Percentiles rank a stretch among this genome's conserved stretches.
phyloP scores from a whole-genome alignment of 176 grass and related monocot genomes.

The Zoysia pacifica region DNA sequence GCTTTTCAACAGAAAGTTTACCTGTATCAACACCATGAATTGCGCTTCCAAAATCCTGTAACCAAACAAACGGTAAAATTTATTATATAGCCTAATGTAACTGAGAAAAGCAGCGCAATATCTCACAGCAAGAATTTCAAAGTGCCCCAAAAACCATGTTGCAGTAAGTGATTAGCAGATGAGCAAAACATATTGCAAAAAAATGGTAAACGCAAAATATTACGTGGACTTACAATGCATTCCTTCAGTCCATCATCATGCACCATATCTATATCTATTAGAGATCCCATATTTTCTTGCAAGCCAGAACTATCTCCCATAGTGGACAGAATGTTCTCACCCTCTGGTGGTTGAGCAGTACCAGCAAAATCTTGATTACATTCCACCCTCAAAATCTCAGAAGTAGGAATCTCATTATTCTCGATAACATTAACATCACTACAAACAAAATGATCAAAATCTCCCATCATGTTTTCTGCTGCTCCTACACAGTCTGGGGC shows the following conservation, averaged over 20 bases:
- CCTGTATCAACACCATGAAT: constrained; percentile 83
- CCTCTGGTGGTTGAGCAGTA: constrained; percentile 47
- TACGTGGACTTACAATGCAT: constrained; percentile 71
- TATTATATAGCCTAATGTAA: constrained; percentile 29
- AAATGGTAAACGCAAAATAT: not conserved
- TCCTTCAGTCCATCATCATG: constrained; percentile 65
- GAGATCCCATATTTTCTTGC: constrained; percentile 62
- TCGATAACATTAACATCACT: constrained; percentile 35
- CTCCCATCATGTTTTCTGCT: constrained; percentile 34
- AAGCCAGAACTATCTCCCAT: constrained; percentile 83
- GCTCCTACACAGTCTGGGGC: constrained; percentile 17
- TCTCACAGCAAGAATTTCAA: constrained; percentile 16
- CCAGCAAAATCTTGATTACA: constrained; percentile 37
- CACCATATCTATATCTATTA: constrained; percentile 56
- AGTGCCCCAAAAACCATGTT: not conserved
- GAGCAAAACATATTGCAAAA: constrained; percentile 1
- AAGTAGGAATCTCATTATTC: constrained; percentile 51
- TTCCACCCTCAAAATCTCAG: constrained; percentile 46
- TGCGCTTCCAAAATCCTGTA: constrained; percentile 91
- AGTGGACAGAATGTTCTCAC: constrained; percentile 60
- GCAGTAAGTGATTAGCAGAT: constrained; percentile 23
- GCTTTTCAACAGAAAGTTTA: constrained; percentile 50
- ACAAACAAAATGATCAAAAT: constrained; percentile 35
- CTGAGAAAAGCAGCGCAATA: not conserved
- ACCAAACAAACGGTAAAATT: constrained; percentile 19